Base-by-base conservation (phyloP, 169 alveolate species). In the Plasmodium adleri region DNA sequence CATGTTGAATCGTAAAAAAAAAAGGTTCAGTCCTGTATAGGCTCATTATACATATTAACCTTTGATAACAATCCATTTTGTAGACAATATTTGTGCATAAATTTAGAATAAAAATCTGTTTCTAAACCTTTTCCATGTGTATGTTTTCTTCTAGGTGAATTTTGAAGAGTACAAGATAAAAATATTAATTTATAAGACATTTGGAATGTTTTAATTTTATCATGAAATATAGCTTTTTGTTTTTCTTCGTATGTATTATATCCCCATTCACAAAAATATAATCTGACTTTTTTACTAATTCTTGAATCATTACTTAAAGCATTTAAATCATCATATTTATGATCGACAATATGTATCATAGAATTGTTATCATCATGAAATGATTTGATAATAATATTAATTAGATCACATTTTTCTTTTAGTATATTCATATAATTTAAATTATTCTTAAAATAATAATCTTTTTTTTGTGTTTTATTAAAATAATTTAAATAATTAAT, bases 251-350 rank as follows among this genome's bases (percentile, higher is more conserved):
- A 92, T 26, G 94, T 90, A 32, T 89, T 88, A 12, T 92, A 71
- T 24, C 96, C 96, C 96, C 96, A 94, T 56, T 94, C 96, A 24
- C 92, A 92, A 78, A 94, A 90, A 45, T 94, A 94, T 39, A 92
- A 62, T 15, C 94, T 58, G 9, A 90, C 88, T 58, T 88, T 83
- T 15, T 85, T 71, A 47, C 28, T 54, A 54, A 56, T 24, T 59
- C 71, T 45, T 1, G 24, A 39, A 26, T 86, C 88, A 50, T 62
- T 67, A 9, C 22, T 56, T 17, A 59, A 39, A 4, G 88, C 88
- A 67, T 70, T 68, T 50, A 76, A 71, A n/a, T 71, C 94, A 12
- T 88, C 89, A 64, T 80, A 67, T 83, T 71, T 68, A 15, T 80
- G 72, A 56, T 58, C 72, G 0, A 76, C 43, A 17, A 90, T 32